Percentiles rank a stretch among this genome's conserved stretches.
phyloP scores from a whole-genome alignment of 2,329 filamentous ascomycete genomes.

The Aspergillus ochraceoroseus region DNA sequence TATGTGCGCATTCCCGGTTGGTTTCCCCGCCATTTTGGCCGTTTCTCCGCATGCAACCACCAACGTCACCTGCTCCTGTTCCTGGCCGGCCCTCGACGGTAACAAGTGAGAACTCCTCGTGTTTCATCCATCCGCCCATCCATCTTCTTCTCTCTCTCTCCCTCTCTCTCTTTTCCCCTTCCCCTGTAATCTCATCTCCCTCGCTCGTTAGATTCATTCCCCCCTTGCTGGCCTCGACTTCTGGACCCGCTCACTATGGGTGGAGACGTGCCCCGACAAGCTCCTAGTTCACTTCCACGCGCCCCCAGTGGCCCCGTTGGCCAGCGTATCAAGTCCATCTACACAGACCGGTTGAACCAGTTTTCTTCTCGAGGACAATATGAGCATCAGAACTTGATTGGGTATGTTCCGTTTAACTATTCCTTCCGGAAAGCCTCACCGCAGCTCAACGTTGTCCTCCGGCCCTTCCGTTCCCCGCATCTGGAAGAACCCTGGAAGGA shows the following conservation, averaged over 20 bases:
- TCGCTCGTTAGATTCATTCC: background rate
- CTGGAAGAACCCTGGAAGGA: too few species aligned
- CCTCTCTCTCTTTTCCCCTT: slow-evolving; percentile 1
- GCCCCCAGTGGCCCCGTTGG: slow-evolving; percentile 55
- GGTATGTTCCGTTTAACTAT: slow-evolving; percentile 47
- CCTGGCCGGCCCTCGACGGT: too few species aligned
- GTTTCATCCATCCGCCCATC: slow-evolving; percentile 4
- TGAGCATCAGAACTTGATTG: slow-evolving; percentile 65
- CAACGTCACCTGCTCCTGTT: slow-evolving; percentile 21
- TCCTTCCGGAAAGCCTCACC: background rate
- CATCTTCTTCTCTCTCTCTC: slow-evolving; percentile 9
- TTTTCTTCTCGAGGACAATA: slow-evolving; percentile 80
- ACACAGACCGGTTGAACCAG: slow-evolving; percentile 73
- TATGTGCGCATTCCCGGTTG: slow-evolving; percentile 1
- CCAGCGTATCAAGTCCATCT: slow-evolving; percentile 78
- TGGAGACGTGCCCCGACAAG: slow-evolving; percentile 28
- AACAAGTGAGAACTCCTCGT: too few species aligned
- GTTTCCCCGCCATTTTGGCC: slow-evolving; percentile 4
- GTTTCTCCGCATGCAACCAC: slow-evolving; percentile 15
- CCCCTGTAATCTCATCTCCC: background rate
- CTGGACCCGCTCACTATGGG: slow-evolving; percentile 17
- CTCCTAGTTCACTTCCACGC: slow-evolving; percentile 47
- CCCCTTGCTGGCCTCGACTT: background rate
- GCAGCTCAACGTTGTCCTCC: background rate
- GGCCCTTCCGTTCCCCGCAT: too few species aligned